A percentile compares a stretch with the other conserved stretches of the same genome.
Evolutionary conservation across 1,284 basidiomycete genomes (phyloP).

Genomic region (Hortiboletus rubellus): DNA sequence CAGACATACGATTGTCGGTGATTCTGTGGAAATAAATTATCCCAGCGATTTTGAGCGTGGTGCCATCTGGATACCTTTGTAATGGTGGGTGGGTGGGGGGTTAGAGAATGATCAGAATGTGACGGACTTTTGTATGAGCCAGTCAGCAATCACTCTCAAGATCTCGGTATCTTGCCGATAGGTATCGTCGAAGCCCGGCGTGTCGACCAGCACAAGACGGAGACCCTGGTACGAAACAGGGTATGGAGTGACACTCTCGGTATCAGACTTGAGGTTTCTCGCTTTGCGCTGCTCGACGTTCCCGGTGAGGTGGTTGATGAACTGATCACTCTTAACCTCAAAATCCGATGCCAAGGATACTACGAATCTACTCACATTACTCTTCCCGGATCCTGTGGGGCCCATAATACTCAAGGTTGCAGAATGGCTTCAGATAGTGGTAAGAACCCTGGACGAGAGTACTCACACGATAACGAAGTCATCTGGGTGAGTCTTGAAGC

Average conservation of each 20-base stretch:
- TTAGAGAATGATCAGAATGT: not conserved
- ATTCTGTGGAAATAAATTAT: conserved; percentile 53
- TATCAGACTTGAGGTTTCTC: conserved; percentile 11
- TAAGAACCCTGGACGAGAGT: not conserved
- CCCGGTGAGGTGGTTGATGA: conserved; percentile 19
- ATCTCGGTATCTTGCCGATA: conserved; percentile 26
- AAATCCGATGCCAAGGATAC: not conserved
- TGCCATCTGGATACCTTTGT: conserved; percentile 13
- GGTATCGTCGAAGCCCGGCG: conserved; percentile 31
- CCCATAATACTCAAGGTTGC: conserved; percentile 21
- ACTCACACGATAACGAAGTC: conserved; percentile 20
- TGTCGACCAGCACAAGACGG: conserved; percentile 28
- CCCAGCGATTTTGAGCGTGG: conserved; percentile 34
- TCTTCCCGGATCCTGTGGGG: conserved; percentile 25
- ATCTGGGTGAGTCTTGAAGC: conserved; percentile 7
- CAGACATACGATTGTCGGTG: conserved; percentile 46
- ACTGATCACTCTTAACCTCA: conserved; percentile 5
- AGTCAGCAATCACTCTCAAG: conserved; percentile 26
- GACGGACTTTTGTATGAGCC: conserved; percentile 24
- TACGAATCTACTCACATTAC: conserved; percentile 13
- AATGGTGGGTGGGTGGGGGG: not conserved
- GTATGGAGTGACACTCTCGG: conserved; percentile 12
- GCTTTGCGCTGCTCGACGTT: not conserved
- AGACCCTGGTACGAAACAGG: not conserved
- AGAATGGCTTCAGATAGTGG: not conserved